Evolutionary conservation across 106 monocot genomes (phyloP).

Genomic region (Dendrobium nobile): DNA sequence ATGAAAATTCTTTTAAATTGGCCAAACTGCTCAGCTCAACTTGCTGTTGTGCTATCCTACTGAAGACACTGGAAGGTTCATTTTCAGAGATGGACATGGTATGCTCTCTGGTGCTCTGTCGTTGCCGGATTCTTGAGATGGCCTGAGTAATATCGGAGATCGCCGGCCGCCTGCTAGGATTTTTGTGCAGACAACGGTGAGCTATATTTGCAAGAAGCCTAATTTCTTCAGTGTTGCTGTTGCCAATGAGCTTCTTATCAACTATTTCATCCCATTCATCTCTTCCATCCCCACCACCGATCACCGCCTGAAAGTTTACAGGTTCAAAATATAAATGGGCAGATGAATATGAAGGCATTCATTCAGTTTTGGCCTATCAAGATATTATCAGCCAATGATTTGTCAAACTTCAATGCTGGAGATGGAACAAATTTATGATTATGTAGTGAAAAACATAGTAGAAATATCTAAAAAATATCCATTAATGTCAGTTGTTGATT

Average conservation of each 20-base stretch:
- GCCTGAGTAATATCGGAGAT: conserved; percentile 62
- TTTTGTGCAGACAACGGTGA: conserved; percentile 65
- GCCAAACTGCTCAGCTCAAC: conserved; percentile 54
- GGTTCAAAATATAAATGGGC: background rate
- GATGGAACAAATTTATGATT: no score
- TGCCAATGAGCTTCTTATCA: conserved; percentile 55
- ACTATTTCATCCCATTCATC: conserved; percentile 88
- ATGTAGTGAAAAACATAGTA: no score
- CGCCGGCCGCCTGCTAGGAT: conserved; percentile 62
- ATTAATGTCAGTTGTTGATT: no score
- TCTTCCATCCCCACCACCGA: conserved; percentile 58
- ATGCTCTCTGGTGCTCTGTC: conserved; percentile 21
- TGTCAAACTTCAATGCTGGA: no score
- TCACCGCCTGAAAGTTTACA: conserved; percentile 46
- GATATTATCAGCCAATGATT: no score
- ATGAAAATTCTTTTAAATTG: conserved; percentile 23
- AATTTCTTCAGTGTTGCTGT: conserved; percentile 41
- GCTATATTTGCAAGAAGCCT: conserved; percentile 60
- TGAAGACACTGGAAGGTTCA: conserved; percentile 28
- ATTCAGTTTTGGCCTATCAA: no score
- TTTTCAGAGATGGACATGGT: conserved; percentile 12
- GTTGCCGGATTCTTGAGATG: conserved; percentile 45
- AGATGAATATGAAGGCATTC: background rate
- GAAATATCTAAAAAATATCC: no score
- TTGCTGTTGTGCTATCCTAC: conserved; percentile 57